Base-by-base conservation (phyloP, 768 basidiomycete species). In the Lactarius sp. region DNA sequence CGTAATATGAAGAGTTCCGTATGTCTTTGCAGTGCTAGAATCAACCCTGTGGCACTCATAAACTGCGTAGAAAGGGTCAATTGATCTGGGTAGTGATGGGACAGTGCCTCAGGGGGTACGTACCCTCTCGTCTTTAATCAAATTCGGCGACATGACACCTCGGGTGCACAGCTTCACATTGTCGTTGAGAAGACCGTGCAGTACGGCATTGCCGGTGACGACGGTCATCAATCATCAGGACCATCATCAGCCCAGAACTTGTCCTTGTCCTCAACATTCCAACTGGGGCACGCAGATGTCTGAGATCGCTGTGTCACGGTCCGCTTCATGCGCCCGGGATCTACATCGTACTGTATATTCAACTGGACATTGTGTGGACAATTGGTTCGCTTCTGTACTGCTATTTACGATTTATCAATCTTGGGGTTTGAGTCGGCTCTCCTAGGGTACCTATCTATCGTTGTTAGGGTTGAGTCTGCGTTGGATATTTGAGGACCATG, bases 101-200 rank as follows among this genome's bases (percentile, higher is more conserved):
- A 27, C 27, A 27, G 27, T 3, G 2, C 27, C 27, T 27, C 27
- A 3, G 27, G 27, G 27, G 59, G 59, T 56, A 36, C 22, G 56
- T n/a, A 27, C 8, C 5, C 12, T 41, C 6, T 12, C 34, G 14
- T 27, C 13, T 6, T 49, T 18, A 9, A 33, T 33, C 10, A 8
- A 41, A 36, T 10, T 14, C 16, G 46, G 16, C 39, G 27, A 60
- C 10, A 3, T 51, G 16, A 51, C 34, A 3, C 34, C 10, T n/a
- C 18, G 9, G 44, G 16, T 44, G 14, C 52, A 20, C 44, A 68
- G 65, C 58, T 68, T 9, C 59, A 60, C 31, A 51, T 68, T 54
- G 66, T 56, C 13, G 59, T 68, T 44, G 61, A 68, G 37, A 60
- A 68, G 59, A 68, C 67, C 6, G 59, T 68, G 20, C 44, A 66